A percentile compares a stretch with the other conserved stretches of the same genome.
phyloP scores from a whole-genome alignment of 1,284 basidiomycete genomes.

The Fomes fomentarius region DNA sequence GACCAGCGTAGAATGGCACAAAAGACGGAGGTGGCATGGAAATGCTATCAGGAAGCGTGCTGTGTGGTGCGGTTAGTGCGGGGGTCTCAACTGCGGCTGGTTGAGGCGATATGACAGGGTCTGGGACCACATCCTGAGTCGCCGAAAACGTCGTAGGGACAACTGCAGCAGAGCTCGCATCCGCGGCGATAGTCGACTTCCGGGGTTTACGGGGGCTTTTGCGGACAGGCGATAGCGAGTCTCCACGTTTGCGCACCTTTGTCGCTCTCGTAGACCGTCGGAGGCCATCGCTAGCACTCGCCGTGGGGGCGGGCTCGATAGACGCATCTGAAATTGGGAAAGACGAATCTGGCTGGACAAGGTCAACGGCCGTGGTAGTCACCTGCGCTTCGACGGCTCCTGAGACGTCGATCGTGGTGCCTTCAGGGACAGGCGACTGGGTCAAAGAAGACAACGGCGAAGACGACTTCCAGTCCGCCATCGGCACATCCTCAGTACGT shows the following conservation, averaged over 20 bases:
- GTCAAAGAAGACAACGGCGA: slow-evolving; percentile 11
- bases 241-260: slow-evolving; percentile 10
- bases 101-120: neutral
- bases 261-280: slow-evolving; percentile 22
- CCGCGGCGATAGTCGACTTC: neutral
- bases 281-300: neutral
- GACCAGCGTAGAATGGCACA: neutral
- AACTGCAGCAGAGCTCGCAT: no score
- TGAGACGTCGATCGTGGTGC: neutral
- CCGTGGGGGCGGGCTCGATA: neutral
- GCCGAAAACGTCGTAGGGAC: no score
- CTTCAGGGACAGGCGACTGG: neutral
- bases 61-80: neutral
- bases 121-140: neutral
- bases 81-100: neutral
- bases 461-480: neutral
- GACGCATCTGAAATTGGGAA: neutral
- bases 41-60: neutral
- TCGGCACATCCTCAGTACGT: slow-evolving; percentile 3
- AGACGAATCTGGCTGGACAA: neutral
- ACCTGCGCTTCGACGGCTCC: neutral
- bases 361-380: neutral
- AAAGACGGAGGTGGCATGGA: neutral
- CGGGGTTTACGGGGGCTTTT: neutral
- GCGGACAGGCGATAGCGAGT: slow-evolving; percentile 8